phyloP scores from a whole-genome alignment of 257 asterid species.

The Leonotis leonurus region DNA sequence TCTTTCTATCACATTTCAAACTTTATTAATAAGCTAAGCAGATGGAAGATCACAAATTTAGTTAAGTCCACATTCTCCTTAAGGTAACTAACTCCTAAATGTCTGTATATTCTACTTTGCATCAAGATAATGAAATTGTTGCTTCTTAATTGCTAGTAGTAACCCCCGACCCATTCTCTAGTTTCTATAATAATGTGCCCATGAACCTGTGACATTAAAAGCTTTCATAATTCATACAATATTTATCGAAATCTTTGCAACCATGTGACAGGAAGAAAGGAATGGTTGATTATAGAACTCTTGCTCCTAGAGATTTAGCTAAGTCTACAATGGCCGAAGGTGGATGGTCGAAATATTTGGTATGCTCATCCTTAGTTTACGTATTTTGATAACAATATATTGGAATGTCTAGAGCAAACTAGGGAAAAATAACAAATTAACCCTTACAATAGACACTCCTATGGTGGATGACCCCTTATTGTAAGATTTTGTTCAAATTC shows the following conservation, averaged over 20 bases:
- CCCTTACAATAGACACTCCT: no score
- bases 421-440: no score
- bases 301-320: constrained; percentile 66
- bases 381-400: background rate
- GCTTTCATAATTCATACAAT: constrained; percentile 2
- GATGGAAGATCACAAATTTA: background rate
- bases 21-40: background rate
- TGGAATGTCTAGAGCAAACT: constrained; percentile 1
- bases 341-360: constrained; percentile 84
- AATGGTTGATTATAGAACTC: constrained; percentile 64
- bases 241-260: background rate
- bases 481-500: no score
- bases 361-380: constrained; percentile 19
- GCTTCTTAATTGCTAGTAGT: background rate
- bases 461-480: no score
- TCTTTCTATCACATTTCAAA: background rate
- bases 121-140: background rate
- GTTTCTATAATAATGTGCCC: background rate
- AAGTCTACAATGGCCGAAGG: constrained; percentile 75
- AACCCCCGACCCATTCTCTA: background rate
- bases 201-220: background rate
- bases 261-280: constrained; percentile 39
- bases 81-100: background rate
- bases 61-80: background rate
- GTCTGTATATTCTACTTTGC: background rate